Percentiles rank a stretch among this genome's conserved stretches.
Evolutionary conservation across 2,329 filamentous ascomycete species (phyloP).

Genomic region (Hypoxylon sp.): DNA sequence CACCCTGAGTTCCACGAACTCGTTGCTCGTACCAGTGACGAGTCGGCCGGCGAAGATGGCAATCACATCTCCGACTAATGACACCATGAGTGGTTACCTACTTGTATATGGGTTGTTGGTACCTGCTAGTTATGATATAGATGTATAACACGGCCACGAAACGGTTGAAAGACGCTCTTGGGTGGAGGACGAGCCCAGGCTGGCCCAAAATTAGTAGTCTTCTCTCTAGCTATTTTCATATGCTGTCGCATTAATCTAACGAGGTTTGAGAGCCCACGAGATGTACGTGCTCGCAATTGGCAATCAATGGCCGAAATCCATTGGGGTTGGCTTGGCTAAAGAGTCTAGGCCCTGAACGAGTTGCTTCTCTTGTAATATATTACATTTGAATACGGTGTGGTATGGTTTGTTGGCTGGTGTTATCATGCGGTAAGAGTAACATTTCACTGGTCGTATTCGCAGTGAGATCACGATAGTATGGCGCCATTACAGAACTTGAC

Average conservation of each 20-base stretch:
- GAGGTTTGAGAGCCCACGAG: neutral
- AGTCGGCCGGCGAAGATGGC: conserved; percentile 39
- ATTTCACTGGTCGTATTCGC: conserved; percentile 12
- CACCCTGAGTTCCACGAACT: conserved; percentile 65
- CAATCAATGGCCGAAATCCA: neutral
- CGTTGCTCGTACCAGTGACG: conserved; percentile 57
- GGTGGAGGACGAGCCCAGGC: neutral
- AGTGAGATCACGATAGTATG: conserved; percentile 2
- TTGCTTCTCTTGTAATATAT: neutral
- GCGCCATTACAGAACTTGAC: neutral
- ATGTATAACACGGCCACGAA: neutral
- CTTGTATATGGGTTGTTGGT: neutral
- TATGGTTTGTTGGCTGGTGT: neutral
- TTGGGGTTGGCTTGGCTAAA: neutral
- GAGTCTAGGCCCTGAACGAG: neutral
- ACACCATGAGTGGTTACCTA: neutral
- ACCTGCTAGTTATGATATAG: neutral
- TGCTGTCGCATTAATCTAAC: neutral
- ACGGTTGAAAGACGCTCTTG: neutral
- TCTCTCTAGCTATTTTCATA: neutral
- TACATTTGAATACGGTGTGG: neutral
- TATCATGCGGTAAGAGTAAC: neutral
- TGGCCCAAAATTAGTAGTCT: neutral
- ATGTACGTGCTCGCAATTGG: neutral
- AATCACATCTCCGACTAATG: neutral